Base-by-base conservation (phyloP, 1,284 basidiomycete genomes). In the Marasmius sp. region DNA sequence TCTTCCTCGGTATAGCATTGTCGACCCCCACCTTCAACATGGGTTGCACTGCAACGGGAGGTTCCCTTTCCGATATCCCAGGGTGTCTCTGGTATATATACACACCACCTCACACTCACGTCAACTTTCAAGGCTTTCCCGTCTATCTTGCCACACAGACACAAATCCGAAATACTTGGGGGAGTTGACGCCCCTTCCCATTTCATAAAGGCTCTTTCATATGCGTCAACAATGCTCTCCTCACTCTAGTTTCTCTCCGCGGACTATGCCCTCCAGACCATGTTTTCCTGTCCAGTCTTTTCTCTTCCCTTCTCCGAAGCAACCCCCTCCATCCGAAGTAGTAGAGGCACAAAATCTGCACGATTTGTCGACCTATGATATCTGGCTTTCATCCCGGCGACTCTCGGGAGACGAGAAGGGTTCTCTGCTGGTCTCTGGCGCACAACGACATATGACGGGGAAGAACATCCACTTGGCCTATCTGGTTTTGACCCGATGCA, bases 371-470 rank as follows among this genome's bases (percentile, higher is more conserved):
- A 72, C 79, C 39, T 87, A 85, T 62, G 81, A 85, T 50, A 79
- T 80, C 34, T 92, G 89, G 90, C 71, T 86, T 14, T 80, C 85
- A 10, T 92, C 89, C 37, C 81, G 90, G 67, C 69, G 74, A 61
- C 67, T 82, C 22, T 77, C 81, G 52, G 76, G 74, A 27, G 77
- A 77, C 55, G 77, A 72, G 64, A 79, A 73, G 52, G 64, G 45
- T 14, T 43, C 69, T 45, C 67, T 77, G 72, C 81, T 89, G 64
- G 79, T 85, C 54, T 86, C 91, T 45, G 91, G 91, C 55, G 85
- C 84, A 43, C 87, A 85, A 64, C 84, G 91, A 45, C 78, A 81
- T 34, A 67, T 92, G 59, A 85, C 80, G 59, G 67, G 78, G 47
- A 68, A 71, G 18, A 92, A 89, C 71, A 66, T 85, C 51, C 74